Evolutionary conservation across 2,329 filamentous ascomycete species (phyloP), one percentile per base, ranked within the genome.

Genomic region (Aspergillus persii): DNA sequence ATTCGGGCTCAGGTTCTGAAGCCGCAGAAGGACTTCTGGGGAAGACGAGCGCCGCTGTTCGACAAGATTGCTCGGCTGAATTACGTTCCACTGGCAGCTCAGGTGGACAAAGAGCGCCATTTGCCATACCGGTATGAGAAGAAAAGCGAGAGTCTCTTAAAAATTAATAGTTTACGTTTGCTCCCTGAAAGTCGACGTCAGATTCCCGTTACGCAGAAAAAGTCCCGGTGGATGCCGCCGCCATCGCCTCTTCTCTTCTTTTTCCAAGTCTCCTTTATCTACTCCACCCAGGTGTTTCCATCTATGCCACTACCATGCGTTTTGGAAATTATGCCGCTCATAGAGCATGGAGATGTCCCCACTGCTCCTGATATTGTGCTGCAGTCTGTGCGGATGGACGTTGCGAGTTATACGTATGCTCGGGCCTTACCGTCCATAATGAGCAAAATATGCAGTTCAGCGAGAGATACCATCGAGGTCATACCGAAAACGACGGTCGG

Each of bases 161-260:
- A 41, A 1, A 53, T 63, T 7, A 51, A 50, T n/a, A 63, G 60
- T 5, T 41, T 61, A 8, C 53, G 54, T 1, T 18, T 66, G 2
- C 52, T 63, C 12, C 60, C 60, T 3, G 54, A 59, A 8, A 66
- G 63, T n/a, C 51, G 47, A 23, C 60, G 62, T 1, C 57, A 58
- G n/a, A 57, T 27, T 8, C 18, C 63, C 9, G 54, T 30, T 1
- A 8, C 59, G 2, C 53, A 54, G 12, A 62, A 64, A 18, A 66
- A 57, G 39, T 39, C 64, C 2, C 56, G 56, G 26, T 59, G 60
- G 2, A 60, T 58, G 63, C 41, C 63, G n/a, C 58, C 54, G 23
- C 53, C 62, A 1, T 36, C 49, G 15, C 63, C 58, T n/a, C 41
- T 63, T n/a, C 50, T 52, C 8, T 64, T 64, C 50, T 59, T 57